Base-by-base conservation (phyloP, 257 asterid species). In the Salvia miltiorrhiza region DNA sequence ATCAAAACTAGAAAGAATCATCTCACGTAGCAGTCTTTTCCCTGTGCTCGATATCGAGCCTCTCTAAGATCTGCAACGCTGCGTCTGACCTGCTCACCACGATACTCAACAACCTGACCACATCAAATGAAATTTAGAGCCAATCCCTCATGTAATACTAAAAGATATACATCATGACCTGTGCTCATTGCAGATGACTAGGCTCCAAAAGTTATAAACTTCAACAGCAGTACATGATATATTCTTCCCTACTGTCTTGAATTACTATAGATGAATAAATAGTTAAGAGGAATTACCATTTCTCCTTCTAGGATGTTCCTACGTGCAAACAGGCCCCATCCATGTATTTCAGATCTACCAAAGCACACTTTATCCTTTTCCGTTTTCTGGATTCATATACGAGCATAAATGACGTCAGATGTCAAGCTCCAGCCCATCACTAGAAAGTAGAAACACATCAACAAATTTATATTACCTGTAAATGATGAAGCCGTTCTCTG, bases 301-400 rank as follows among this genome's bases (percentile, higher is more conserved):
- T 94, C 99, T 77, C 99, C 99, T 83, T 91, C 99, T 16, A 76
- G 83, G 73, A 94, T 91, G 77, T 85, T 69, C 77, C 89, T 80
- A 66, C 96, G 90, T 20, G 99, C 97, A 82, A 94, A 94, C 35
- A 94, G 90, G 72, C 99, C 99, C 99, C 99, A 94, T 60, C 97
- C 93, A 63, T 94, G 99, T 70, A 94, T 91, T 74, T 85, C 97
- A 62, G 99, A 94, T 82, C 91, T 83, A 77, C 99, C 99, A 85
- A 94, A 94, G 89, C 95, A 87, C 75, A 94, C 96, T 63, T 89
- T 84, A 54, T 90, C 96, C 75, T 80, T 94, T 79, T 94, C 99
- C 23, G 93, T 94, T 80, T 81, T 91, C 99, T 94, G 88, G 50
- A 81, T 55, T 61, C 49, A 72, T 6, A 43, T 52, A 71, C 32